phyloP scores from a whole-genome alignment of 1,284 basidiomycete genomes.

The Kwoniella shivajii region DNA sequence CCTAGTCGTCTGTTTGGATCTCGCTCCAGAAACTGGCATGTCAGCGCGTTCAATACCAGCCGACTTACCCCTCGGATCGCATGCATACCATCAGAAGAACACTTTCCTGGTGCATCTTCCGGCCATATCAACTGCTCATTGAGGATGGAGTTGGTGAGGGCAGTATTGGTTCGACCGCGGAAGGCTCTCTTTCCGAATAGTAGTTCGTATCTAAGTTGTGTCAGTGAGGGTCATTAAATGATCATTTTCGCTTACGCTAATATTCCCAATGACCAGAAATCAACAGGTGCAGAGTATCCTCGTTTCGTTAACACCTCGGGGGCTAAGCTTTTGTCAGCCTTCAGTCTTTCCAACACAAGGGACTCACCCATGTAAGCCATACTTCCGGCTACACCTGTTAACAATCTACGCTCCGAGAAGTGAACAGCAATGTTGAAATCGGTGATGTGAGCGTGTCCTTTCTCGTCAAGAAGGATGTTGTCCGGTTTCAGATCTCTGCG shows the following conservation, averaged over 20 bases:
- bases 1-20: conserved; percentile 80
- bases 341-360: not conserved
- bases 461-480: conserved; percentile 88
- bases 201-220: conserved; percentile 67
- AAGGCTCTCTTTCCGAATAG: conserved; percentile 90
- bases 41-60: not conserved
- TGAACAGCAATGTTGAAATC: conserved; percentile 99
- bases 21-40: conserved; percentile 73
- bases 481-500: conserved; percentile 91
- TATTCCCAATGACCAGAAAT: conserved; percentile 96
- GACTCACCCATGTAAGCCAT: conserved; percentile 90
- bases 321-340: conserved; percentile 56
- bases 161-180: conserved; percentile 85
- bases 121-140: conserved; percentile 56
- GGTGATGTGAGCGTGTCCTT: conserved; percentile 92
- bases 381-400: conserved; percentile 90
- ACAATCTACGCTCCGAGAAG: conserved; percentile 75
- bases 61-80: conserved; percentile 48
- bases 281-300: conserved; percentile 82
- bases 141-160: conserved; percentile 83
- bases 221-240: not conserved
- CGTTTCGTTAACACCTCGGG: conserved; percentile 78
- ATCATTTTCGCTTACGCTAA: conserved; percentile 59
- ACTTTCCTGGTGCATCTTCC: conserved; percentile 49
- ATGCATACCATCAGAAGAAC: conserved; percentile 51